Conservation (phyloP, 441 rosid genomes). For the Populus hybrid region DNA sequence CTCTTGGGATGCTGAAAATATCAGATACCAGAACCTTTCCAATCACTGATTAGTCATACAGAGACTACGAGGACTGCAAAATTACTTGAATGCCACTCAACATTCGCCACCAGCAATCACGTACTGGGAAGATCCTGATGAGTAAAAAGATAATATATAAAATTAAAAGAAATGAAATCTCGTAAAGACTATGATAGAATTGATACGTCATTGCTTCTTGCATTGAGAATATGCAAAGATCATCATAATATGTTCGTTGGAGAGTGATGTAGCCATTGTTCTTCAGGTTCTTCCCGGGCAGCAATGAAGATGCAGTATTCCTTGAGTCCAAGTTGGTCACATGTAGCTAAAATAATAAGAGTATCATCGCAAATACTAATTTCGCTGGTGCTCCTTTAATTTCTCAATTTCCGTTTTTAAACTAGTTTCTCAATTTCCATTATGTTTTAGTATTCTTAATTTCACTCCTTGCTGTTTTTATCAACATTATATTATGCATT, state of each 20-base stretch:
- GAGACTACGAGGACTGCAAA: not conserved
- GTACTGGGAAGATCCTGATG: too few species aligned
- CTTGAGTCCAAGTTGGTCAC: not conserved
- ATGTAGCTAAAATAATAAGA: not conserved
- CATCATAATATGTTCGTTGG: not conserved
- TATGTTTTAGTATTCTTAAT: not conserved
- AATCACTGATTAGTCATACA: not conserved
- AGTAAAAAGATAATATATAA: too few species aligned
- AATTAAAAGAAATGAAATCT: too few species aligned
- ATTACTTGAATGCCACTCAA: not conserved
- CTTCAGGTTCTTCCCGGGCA: not conserved
- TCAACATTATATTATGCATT: too few species aligned
- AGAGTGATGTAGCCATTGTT: not conserved
- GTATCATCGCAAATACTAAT: not conserved
- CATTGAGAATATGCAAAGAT: not conserved
- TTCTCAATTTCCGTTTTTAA: not conserved
- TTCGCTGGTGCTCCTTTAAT: not conserved
- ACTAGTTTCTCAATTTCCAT: not conserved
- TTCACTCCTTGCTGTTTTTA: too few species aligned
- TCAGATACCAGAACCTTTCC: too few species aligned
- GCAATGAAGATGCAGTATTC: not conserved
- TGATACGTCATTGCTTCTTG: not conserved
- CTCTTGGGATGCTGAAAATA: not conserved
- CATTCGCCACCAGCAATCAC: too few species aligned
- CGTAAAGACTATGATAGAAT: too few species aligned